phyloP scores from a whole-genome alignment of 148 eudicot genomes.

The Rheum nobile region DNA sequence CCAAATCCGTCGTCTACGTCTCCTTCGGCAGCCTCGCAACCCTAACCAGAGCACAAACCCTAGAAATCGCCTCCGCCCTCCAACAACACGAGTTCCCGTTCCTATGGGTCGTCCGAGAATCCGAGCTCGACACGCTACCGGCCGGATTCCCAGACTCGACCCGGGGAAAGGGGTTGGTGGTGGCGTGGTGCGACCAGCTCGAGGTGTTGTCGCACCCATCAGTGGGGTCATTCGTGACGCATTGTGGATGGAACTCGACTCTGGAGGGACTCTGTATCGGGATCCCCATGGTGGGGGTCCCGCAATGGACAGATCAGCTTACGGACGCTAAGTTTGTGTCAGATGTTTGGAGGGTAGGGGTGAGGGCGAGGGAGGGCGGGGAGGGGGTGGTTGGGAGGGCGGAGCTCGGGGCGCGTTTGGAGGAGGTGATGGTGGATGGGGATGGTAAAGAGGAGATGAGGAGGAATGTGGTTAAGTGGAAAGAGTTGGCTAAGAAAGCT shows the following conservation, averaged over 20 bases:
- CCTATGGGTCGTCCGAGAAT: slow-evolving; percentile 47
- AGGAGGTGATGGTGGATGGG: slow-evolving; percentile 32
- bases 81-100: slow-evolving; percentile 21
- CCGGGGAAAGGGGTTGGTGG: slow-evolving; percentile 28
- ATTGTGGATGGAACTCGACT: slow-evolving; percentile 71
- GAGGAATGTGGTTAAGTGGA: slow-evolving; percentile 24
- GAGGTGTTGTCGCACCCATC: slow-evolving; percentile 39
- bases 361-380: slow-evolving; percentile 38
- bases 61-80: slow-evolving; percentile 32
- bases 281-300: slow-evolving; percentile 46
- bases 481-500: slow-evolving; percentile 28
- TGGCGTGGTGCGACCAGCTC: slow-evolving; percentile 57
- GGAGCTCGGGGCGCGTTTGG: slow-evolving; percentile 23
- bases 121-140: slow-evolving; percentile 29
- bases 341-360: slow-evolving; percentile 46
- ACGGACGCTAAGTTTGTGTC: slow-evolving; percentile 49
- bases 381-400: slow-evolving; percentile 23
- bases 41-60: slow-evolving; percentile 29
- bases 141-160: slow-evolving; percentile 14
- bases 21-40: slow-evolving; percentile 62
- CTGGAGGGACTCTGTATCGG: slow-evolving; percentile 48
- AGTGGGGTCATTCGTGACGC: slow-evolving; percentile 46
- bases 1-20: slow-evolving; percentile 34
- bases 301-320: slow-evolving; percentile 53
- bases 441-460: slow-evolving; percentile 21